These are phyloP conservation scores for Mycogone perniciosa DNA, from an alignment of 2,329 filamentous ascomycete genomes.

Conservation along the genomic window DNA sequence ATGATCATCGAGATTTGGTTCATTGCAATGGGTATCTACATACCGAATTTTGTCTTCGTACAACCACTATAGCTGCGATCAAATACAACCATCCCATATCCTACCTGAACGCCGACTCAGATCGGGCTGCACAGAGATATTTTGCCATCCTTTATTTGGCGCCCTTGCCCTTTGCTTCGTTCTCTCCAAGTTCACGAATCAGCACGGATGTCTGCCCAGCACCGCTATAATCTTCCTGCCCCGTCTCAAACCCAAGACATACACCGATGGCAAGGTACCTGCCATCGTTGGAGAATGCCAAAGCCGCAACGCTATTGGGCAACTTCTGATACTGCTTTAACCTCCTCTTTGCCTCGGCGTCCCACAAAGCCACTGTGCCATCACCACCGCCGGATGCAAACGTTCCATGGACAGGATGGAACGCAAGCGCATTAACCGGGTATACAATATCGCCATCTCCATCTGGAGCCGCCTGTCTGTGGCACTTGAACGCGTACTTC, in stretches of 20 bases:
- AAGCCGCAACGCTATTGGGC: conserved; percentile 66
- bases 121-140: conserved; percentile 16
- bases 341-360: conserved; percentile 81
- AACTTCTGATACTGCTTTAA: conserved; percentile 87
- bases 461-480: conserved; percentile 65
- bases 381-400: conserved; percentile 89
- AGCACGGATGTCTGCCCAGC: conserved; percentile 71
- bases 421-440: conserved; percentile 83
- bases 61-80: conserved; percentile 15
- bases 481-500: conserved; percentile 99
- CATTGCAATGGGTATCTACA: conserved; percentile 28
- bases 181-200: conserved; percentile 77
- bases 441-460: conserved; percentile 74
- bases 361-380: conserved; percentile 88
- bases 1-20: conserved; percentile 13
- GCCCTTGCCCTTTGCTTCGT: conserved; percentile 81
- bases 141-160: conserved; percentile 46
- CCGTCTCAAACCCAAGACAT: conserved; percentile 83
- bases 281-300: conserved; percentile 73
- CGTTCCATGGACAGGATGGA: conserved; percentile 75
- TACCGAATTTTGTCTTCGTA: conserved; percentile 16
- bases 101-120: conserved; percentile 26
- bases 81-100: conserved; percentile 22
- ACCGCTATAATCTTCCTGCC: conserved; percentile 69
- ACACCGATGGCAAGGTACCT: conserved; percentile 72